Evolutionary conservation across 306 rosid species (phyloP), one percentile per base, ranked within the genome.

Genomic region (Oemleria cerasiformis): DNA sequence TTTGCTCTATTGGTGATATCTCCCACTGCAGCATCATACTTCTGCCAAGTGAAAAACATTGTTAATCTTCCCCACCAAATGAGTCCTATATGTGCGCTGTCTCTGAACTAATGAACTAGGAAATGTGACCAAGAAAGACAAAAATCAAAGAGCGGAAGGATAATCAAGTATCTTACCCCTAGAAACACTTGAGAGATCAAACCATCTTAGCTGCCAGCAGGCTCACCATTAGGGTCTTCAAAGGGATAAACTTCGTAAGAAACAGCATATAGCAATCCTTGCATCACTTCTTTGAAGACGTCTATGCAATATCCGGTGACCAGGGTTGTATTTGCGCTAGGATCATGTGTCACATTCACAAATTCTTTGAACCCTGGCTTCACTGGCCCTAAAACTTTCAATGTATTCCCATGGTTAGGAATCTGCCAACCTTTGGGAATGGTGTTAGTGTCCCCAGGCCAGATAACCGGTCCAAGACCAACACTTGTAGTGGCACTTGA

Each of bases 221-320:
- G 49, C 17, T 10, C 19, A 21, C 51, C 63, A 42, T 49, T 15
- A 12, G 68, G 51, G 21, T 41, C 6, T 8, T 16, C 48, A 44
- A 64, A 82, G 4, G 53, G 71, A 57, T 77, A 21, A 65, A 45
- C 70, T 0, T 77, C 79, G 6, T 64, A 70, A 13, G 11, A 23
- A 77, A 82, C 68, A 30, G 16, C 45, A 4, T 82, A 77, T 0
- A 82, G 82, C 14, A 82, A 16, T n/a, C 64, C 58, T 9, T 74
- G 67, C 2, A 83, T 12, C 19, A 30, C 86, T 0, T 84, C 84
- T 6, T 78, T 62, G 62, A 89, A 86, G 39, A 89, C 65, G 7
- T 76, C 96, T 10, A 86, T 86, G 68, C 85, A 73, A 12, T 67
- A 89, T 3, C 96, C 92, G 0, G 71, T 78, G 57, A 70, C 75